Conservation (phyloP, 352 stramenopile genomes). For the Phytophthora meadii region DNA sequence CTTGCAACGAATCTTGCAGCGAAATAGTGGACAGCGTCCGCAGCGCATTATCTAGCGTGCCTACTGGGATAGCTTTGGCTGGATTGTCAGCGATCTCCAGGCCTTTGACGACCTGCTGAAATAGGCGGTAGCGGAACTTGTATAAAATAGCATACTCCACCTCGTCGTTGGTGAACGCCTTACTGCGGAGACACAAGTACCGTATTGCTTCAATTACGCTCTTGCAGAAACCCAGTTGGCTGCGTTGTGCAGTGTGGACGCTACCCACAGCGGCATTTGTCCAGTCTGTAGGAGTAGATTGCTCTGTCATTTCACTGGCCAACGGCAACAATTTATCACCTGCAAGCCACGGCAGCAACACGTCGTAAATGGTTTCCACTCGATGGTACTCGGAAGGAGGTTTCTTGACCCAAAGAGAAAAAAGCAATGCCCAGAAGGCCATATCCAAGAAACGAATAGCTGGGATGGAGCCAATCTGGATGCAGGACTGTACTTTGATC, state of each 20-base stretch:
- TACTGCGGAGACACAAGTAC: conserved; percentile 68
- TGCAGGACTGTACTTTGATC: conserved; percentile 80
- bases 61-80: conserved; percentile 52
- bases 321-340: conserved; percentile 76
- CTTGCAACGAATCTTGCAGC: conserved; percentile 79
- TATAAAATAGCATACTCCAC: conserved; percentile 79
- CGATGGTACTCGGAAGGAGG: conserved; percentile 88
- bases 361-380: conserved; percentile 90
- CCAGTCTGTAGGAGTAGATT: conserved; percentile 32
- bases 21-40: conserved; percentile 66
- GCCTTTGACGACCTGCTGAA: conserved; percentile 58
- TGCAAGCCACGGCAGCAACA: conserved; percentile 88
- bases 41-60: conserved; percentile 63
- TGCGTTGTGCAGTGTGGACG: conserved; percentile 71
- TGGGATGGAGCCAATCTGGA: conserved; percentile 73
- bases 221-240: conserved; percentile 84
- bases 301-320: conserved; percentile 43
- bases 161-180: conserved; percentile 60
- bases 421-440: conserved; percentile 86
- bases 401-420: conserved; percentile 87
- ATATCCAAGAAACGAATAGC: conserved; percentile 77
- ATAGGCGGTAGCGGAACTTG: conserved; percentile 74
- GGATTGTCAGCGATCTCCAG: conserved; percentile 66
- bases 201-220: conserved; percentile 81
- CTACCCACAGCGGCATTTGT: conserved; percentile 38